These are phyloP conservation scores for Melanomma pulvis-pyrius DNA, from an alignment of 495 filamentous ascomycete species.

Conservation along the genomic window DNA sequence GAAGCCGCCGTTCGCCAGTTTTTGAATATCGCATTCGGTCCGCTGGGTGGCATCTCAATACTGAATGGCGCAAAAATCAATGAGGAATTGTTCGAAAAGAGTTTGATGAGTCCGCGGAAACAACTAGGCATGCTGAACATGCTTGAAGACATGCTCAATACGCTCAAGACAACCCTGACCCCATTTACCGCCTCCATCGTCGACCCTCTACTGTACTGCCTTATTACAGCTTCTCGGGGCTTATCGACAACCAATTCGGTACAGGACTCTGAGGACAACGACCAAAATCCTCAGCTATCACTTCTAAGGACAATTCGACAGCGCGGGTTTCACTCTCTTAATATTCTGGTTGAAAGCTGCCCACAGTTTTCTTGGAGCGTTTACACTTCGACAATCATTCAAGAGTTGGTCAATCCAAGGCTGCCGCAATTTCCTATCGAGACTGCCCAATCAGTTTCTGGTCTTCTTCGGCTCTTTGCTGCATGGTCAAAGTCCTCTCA, in stretches of 20 bases:
- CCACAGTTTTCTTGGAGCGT: constrained; percentile 67
- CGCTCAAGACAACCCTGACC: constrained; percentile 69
- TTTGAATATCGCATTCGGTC: constrained; percentile 77
- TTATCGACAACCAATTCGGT: constrained; percentile 29
- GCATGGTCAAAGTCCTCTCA: constrained; percentile 73
- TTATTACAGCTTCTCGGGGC: constrained; percentile 67
- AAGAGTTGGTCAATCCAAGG: constrained; percentile 72
- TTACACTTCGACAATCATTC: constrained; percentile 70
- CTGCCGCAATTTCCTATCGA: constrained; percentile 81
- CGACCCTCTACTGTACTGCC: constrained; percentile 76
- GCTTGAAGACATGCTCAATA: constrained; percentile 83
- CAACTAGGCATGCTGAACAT: constrained; percentile 88
- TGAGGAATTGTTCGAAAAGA: constrained; percentile 53
- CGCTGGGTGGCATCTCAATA: constrained; percentile 62
- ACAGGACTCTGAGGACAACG: constrained; percentile 50
- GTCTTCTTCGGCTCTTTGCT: constrained; percentile 74
- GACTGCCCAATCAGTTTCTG: constrained; percentile 85
- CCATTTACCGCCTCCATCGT: constrained; percentile 65
- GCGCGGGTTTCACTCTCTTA: constrained; percentile 75
- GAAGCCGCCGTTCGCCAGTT: constrained; percentile 73
- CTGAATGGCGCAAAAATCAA: constrained; percentile 57
- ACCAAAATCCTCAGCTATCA: constrained; percentile 41
- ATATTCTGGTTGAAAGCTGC: constrained; percentile 71
- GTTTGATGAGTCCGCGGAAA: constrained; percentile 66
- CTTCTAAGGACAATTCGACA: constrained; percentile 72